phyloP scores from a whole-genome alignment of 768 basidiomycete species.

The Serendipita sp. region DNA sequence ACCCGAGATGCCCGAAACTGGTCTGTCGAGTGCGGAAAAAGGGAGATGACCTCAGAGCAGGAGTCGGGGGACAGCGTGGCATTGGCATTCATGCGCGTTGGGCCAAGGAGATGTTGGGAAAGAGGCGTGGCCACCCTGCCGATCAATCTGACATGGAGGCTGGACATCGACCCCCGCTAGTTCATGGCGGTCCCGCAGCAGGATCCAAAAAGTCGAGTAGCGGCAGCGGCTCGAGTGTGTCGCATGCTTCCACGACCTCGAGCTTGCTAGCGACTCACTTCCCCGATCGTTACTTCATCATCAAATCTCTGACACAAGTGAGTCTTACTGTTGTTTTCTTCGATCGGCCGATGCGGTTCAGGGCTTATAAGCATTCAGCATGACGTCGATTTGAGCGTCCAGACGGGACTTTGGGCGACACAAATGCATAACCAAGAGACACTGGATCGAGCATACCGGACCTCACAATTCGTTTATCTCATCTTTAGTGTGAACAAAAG shows the following conservation, averaged over 20 bases:
- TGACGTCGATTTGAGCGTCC: slow-evolving; percentile 65
- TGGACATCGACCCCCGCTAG: neutral
- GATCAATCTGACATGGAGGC: neutral
- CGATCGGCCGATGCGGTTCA: slow-evolving; percentile 1
- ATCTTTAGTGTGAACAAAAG: slow-evolving; percentile 89
- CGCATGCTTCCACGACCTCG: slow-evolving; percentile 69
- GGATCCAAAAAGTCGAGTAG: slow-evolving; percentile 14
- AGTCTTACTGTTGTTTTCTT: slow-evolving; percentile 11
- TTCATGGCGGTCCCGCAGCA: slow-evolving; percentile 16
- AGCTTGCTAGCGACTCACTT: slow-evolving; percentile 62
- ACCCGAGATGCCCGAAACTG: slow-evolving; percentile 56
- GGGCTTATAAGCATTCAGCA: slow-evolving; percentile 26
- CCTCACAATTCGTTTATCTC: slow-evolving; percentile 70
- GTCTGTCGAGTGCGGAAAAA: slow-evolving; percentile 68
- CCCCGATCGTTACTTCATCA: slow-evolving; percentile 80
- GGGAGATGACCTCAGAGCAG: slow-evolving; percentile 76
- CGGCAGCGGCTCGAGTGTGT: slow-evolving; percentile 36
- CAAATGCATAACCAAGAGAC: slow-evolving; percentile 86
- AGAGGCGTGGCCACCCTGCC: slow-evolving; percentile 17
- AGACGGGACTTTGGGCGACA: slow-evolving; percentile 75
- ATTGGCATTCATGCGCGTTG: slow-evolving; percentile 71
- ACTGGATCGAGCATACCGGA: slow-evolving; percentile 85
- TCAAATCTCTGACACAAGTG: slow-evolving; percentile 75
- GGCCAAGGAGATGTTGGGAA: slow-evolving; percentile 41
- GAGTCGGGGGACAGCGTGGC: slow-evolving; percentile 83